Percentiles rank a stretch among this genome's conserved stretches.
phyloP scores from a whole-genome alignment of 306 rosid genomes.

The Prosopis cineraria region DNA sequence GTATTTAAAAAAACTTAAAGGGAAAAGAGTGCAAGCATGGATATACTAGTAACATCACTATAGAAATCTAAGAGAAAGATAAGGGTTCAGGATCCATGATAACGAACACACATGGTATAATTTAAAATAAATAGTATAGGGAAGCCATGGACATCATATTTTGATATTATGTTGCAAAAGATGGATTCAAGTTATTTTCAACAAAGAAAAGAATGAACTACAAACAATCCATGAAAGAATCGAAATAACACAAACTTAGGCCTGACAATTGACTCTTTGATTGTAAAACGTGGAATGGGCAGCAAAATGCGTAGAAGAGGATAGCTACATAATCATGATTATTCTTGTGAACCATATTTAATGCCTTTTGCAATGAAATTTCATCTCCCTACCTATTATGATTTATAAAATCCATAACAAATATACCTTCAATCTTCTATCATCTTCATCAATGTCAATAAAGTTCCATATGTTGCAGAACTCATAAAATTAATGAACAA shows the following conservation, averaged over 20 bases:
- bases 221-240: neutral
- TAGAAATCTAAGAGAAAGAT: conserved; percentile 71
- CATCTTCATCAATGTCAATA: conserved; percentile 1
- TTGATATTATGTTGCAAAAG: conserved; percentile 75
- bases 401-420: conserved; percentile 33
- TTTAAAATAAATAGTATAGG: conserved; percentile 89
- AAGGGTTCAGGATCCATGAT: conserved; percentile 85
- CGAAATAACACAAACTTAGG: conserved; percentile 75
- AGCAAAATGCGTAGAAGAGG: conserved; percentile 95
- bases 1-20: neutral
- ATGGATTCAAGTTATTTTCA: conserved; percentile 10
- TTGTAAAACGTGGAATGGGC: conserved; percentile 93
- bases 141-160: conserved; percentile 96
- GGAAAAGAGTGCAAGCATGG: conserved; percentile 1
- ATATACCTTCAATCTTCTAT: neutral
- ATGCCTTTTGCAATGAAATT: conserved; percentile 73
- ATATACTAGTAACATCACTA: conserved; percentile 79
- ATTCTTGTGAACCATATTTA: conserved; percentile 81
- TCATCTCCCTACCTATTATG: conserved; percentile 79
- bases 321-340: conserved; percentile 77
- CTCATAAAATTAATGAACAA: neutral
- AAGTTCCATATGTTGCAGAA: neutral
- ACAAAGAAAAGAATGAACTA: neutral
- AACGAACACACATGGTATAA: conserved; percentile 78
- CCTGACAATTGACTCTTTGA: conserved; percentile 84